These are phyloP conservation scores for Plasmodium vinckei DNA, from an alignment of 169 alveolate species.

Conservation along the genomic window DNA sequence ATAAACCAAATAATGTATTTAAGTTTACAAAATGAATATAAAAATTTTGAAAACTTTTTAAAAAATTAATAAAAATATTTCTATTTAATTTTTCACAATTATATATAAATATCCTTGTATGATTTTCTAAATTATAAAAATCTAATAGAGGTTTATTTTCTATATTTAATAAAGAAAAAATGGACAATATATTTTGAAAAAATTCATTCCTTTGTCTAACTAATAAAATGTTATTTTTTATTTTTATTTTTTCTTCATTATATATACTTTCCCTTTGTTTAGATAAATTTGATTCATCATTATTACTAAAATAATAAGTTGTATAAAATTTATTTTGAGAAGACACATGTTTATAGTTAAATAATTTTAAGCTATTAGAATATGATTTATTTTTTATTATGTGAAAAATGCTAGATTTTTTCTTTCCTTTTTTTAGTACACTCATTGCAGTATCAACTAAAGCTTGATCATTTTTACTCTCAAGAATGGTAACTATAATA, in stretches of 20 bases:
- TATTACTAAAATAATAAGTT: too few relatives aligned
- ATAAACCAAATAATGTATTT: constrained; percentile 66
- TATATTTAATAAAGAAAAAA: constrained; percentile 25
- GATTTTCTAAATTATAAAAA: constrained; percentile 46
- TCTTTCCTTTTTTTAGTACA: too few relatives aligned
- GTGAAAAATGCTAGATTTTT: too few relatives aligned
- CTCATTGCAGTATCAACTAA: too few relatives aligned
- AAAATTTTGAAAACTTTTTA: constrained; percentile 14
- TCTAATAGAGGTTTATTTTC: constrained; percentile 23
- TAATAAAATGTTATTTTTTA: background rate
- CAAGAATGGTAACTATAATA: background rate
- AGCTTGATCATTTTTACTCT: too few relatives aligned
- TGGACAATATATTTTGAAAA: constrained; percentile 10
- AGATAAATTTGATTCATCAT: too few relatives aligned
- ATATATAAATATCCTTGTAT: constrained; percentile 56
- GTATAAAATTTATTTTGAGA: too few relatives aligned
- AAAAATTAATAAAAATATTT: constrained; percentile 11
- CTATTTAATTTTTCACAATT: constrained; percentile 59
- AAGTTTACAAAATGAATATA: constrained; percentile 29
- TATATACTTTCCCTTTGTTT: too few relatives aligned
- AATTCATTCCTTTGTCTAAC: background rate
- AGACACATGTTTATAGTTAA: too few relatives aligned
- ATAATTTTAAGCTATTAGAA: too few relatives aligned
- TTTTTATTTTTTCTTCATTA: too few relatives aligned
- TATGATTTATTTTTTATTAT: too few relatives aligned